A percentile compares a stretch with the other conserved stretches of the same genome.
These are phyloP conservation scores for Strobilomyces echinocephalus DNA, from an alignment of 768 basidiomycete species.

Conservation along the genomic window DNA sequence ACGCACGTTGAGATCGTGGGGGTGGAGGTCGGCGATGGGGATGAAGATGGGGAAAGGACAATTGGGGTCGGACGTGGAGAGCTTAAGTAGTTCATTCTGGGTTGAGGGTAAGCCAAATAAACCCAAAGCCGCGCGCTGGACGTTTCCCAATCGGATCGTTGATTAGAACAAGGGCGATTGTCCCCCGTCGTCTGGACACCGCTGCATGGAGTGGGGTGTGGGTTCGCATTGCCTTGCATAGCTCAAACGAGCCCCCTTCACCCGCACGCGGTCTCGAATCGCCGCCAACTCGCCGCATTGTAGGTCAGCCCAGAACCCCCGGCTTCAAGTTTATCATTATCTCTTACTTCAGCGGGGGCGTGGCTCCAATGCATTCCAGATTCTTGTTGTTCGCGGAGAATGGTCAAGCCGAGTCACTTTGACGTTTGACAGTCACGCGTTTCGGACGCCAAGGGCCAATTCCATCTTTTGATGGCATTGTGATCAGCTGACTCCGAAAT, in stretches of 20 bases:
- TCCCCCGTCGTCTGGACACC: slow-evolving; percentile 15
- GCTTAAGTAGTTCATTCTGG: slow-evolving; percentile 32
- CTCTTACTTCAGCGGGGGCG: background rate
- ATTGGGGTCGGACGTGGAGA: background rate
- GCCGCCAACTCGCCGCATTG: background rate
- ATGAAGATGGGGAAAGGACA: slow-evolving; percentile 22
- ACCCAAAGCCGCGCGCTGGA: slow-evolving; percentile 18
- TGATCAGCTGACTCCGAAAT: background rate
- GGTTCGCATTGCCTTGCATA: slow-evolving; percentile 8
- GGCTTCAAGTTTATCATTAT: slow-evolving; percentile 11
- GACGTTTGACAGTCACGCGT: background rate
- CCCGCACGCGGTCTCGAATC: background rate
- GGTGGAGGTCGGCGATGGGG: slow-evolving; percentile 11
- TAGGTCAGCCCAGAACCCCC: background rate
- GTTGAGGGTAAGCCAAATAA: slow-evolving; percentile 32
- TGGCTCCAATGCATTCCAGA: background rate
- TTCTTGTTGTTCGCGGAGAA: background rate
- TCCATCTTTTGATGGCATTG: background rate
- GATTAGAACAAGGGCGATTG: slow-evolving; percentile 1
- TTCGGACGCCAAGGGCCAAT: background rate
- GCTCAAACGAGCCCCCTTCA: background rate
- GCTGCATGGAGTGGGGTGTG: slow-evolving; percentile 8
- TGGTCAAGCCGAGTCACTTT: background rate
- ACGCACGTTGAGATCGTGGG: slow-evolving; percentile 12
- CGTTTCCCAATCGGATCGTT: slow-evolving; percentile 6